These are phyloP conservation scores for Collybia nuda DNA, from an alignment of 768 basidiomycete species.

Conservation along the genomic window DNA sequence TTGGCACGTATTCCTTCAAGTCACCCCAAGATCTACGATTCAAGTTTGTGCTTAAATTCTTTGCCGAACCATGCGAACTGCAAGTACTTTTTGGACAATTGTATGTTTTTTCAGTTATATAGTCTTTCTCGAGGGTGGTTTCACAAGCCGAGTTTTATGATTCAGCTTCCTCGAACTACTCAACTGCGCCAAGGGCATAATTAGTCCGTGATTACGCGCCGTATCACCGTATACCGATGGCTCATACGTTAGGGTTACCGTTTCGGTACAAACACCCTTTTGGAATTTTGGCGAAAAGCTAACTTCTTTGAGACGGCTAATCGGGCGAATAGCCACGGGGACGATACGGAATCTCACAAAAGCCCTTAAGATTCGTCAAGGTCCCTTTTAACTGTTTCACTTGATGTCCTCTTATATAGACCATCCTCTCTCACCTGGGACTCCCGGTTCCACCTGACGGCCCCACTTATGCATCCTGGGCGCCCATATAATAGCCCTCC, in stretches of 20 bases:
- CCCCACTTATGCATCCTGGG: constrained; percentile 12
- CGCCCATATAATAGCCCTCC: constrained; percentile 8
- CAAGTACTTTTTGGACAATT: neutral
- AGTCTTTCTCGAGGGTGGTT: no score
- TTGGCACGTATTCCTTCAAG: neutral
- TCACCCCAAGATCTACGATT: neutral
- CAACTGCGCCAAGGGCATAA: constrained; percentile 9
- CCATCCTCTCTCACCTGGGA: constrained; percentile 5
- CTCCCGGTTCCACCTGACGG: constrained; percentile 2
- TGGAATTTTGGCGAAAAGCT: constrained; percentile 33
- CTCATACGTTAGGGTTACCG: constrained; percentile 22
- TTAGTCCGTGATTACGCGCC: constrained; percentile 19
- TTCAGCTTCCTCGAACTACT: constrained; percentile 9
- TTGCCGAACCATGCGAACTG: neutral
- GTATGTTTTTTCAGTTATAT: no score
- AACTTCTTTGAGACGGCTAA: constrained; percentile 29
- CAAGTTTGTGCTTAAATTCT: neutral
- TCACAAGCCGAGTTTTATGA: no score
- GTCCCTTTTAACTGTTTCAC: constrained; percentile 5
- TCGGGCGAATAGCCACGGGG: constrained; percentile 27
- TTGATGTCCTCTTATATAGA: constrained; percentile 13
- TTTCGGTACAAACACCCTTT: constrained; percentile 31
- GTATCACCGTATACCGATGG: constrained; percentile 24
- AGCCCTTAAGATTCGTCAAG: constrained; percentile 30
- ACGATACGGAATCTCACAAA: constrained; percentile 22